Evolutionary conservation across 768 basidiomycete species (phyloP).

Genomic region (Auricularia heimuer): DNA sequence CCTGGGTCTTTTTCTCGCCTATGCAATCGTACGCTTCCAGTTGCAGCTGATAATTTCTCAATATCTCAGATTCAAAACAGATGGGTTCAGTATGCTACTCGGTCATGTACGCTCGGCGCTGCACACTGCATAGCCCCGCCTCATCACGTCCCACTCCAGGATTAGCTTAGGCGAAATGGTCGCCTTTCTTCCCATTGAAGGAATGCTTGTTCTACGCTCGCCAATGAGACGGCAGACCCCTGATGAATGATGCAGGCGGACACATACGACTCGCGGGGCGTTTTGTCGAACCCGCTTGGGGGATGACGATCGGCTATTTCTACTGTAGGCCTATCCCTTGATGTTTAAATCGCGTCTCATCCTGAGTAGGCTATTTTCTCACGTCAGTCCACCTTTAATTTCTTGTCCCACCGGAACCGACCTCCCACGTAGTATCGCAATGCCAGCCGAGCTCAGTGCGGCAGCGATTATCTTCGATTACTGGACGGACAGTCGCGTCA

Average conservation of each 20-base stretch:
- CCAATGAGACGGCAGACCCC: not conserved
- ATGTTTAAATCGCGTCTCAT: not conserved
- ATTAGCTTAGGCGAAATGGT: slow-evolving; percentile 54
- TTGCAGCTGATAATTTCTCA: slow-evolving; percentile 1
- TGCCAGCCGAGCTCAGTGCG: slow-evolving; percentile 66
- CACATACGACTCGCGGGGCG: slow-evolving; percentile 76
- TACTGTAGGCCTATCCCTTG: slow-evolving; percentile 19
- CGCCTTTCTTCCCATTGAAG: slow-evolving; percentile 57
- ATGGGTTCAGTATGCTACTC: slow-evolving; percentile 62
- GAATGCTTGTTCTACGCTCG: not conserved
- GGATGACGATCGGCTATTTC: slow-evolving; percentile 32
- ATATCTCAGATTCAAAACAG: not conserved
- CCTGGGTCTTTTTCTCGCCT: slow-evolving; percentile 66
- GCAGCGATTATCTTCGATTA: slow-evolving; percentile 71
- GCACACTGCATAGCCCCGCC: slow-evolving; percentile 2
- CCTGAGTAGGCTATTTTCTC: not conserved
- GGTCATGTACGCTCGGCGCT: slow-evolving; percentile 39
- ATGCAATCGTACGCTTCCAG: slow-evolving; percentile 24
- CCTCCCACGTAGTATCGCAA: slow-evolving; percentile 31
- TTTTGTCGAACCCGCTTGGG: slow-evolving; percentile 67
- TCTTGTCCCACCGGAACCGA: not conserved
- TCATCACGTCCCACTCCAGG: slow-evolving; percentile 38
- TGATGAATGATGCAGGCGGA: slow-evolving; percentile 37
- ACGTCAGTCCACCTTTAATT: not conserved
- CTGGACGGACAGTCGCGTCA: slow-evolving; percentile 37